Evolutionary conservation across 1,139 yeast species (phyloP), one percentile per base, ranked within the genome.

Genomic region (Arxiozyma heterogenica): DNA sequence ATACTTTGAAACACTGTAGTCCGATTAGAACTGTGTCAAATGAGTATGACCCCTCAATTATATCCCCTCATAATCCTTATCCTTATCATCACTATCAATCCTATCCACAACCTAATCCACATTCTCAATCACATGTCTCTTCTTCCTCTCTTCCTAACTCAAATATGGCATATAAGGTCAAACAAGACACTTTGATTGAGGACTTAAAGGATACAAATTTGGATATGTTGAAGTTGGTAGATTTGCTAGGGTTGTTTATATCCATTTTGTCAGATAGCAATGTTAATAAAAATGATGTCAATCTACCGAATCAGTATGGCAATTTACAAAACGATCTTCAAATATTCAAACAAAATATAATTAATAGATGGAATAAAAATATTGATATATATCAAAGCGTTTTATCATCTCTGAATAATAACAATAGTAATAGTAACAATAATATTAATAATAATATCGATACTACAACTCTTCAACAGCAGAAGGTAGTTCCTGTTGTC

Each of bases 361-460:
- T 49, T 11, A 27, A 49, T 12, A 49, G 51, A 44, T 42, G 42
- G 47, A 44, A 43, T 20, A 27, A 21, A 5, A 43, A 49, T 34
- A 15, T n/a, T 6, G 15, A 22, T 18, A 49, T 34, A n/a, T 49
- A 49, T 21, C 51, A 45, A 30, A 27, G 22, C 9, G 47, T 17
- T 30, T 15, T 30, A 20, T 22, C 30, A 30, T 30, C 18, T 17
- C 20, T 30, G 41, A 25, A 20, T 25, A 8, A 43, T 22, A 44
- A n/a, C 23, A 17, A 15, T 25, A 44, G 12, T 25, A 53, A 23
- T 23, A 23, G 6, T 23, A 23, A 23, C 6, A 49, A 30, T 51
- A 53, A 20, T 52, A 50, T 5, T 62, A 57, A 12, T 52, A 50
- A 8, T 62, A 57, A 17, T 54, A 44, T 22, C 57, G 58, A 47